phyloP scores from a whole-genome alignment of 1,284 basidiomycete species.

The Puccinia triticina region DNA sequence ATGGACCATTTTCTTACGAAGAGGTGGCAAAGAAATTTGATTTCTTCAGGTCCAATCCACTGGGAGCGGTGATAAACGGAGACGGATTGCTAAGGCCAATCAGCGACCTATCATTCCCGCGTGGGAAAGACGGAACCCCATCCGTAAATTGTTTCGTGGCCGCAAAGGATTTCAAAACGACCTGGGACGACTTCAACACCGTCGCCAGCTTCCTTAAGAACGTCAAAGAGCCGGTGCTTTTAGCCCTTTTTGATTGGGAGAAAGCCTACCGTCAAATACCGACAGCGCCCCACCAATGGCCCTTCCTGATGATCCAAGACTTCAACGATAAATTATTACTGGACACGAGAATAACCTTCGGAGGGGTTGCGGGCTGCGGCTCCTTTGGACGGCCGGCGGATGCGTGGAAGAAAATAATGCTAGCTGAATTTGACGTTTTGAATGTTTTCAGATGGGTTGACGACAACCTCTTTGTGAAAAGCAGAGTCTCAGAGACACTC shows the following conservation, averaged over 20 bases:
- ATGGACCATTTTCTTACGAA: background rate
- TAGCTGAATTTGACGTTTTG: background rate
- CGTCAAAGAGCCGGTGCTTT: too few species aligned
- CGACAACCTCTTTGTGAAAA: too few species aligned
- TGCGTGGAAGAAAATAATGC: background rate
- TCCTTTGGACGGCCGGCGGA: constrained; percentile 16
- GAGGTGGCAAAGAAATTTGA: background rate
- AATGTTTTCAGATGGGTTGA: background rate
- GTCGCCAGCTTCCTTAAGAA: too few species aligned
- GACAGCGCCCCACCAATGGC: too few species aligned
- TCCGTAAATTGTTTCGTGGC: too few species aligned
- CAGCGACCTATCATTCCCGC: background rate
- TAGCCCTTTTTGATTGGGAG: too few species aligned
- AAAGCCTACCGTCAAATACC: too few species aligned
- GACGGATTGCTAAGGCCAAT: background rate
- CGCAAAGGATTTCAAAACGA: too few species aligned
- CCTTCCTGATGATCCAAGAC: background rate
- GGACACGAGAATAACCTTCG: background rate
- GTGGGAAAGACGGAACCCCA: too few species aligned
- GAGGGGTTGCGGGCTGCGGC: background rate
- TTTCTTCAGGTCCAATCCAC: background rate
- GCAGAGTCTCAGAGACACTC: too few species aligned
- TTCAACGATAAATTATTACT: background rate
- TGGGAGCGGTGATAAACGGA: background rate
- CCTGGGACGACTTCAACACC: too few species aligned